Conservation (phyloP, 73 alveolate genomes). For the Diophrys sp. region DNA sequence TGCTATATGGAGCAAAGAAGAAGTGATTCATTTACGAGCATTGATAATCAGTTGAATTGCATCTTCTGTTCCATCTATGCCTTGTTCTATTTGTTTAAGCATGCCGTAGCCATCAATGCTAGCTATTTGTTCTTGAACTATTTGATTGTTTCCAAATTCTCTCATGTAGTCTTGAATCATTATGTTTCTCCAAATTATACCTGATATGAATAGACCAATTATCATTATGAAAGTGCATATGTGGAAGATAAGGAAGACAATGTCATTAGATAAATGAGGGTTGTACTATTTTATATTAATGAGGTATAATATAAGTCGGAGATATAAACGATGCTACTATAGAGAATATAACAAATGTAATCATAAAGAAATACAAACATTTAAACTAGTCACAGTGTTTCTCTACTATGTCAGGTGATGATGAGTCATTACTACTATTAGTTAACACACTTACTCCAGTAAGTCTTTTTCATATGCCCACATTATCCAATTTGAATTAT, state of each 20-base stretch:
- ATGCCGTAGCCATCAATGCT: background rate
- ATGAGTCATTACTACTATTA: background rate
- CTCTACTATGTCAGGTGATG: background rate
- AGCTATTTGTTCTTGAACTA: background rate
- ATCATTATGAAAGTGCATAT: background rate
- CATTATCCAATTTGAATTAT: slow-evolving; percentile 2
- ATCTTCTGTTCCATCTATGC: background rate
- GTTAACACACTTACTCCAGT: background rate
- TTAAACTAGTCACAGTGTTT: slow-evolving; percentile 10
- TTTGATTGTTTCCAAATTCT: background rate
- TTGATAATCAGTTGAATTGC: background rate
- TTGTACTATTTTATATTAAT: too few species aligned
- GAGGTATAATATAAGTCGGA: background rate
- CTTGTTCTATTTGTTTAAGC: background rate
- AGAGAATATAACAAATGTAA: background rate
- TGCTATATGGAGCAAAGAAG: too few species aligned
- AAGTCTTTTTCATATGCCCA: slow-evolving; percentile 16
- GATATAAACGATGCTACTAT: background rate
- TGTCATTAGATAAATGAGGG: background rate
- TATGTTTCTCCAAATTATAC: background rate
- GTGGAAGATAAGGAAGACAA: background rate
- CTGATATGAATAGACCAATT: background rate
- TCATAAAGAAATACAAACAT: background rate
- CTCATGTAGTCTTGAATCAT: background rate
- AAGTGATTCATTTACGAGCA: too few species aligned